Evolutionary conservation across 805 yeast species (phyloP).

Genomic region (Schwanniomyces pseudopolymorphus): DNA sequence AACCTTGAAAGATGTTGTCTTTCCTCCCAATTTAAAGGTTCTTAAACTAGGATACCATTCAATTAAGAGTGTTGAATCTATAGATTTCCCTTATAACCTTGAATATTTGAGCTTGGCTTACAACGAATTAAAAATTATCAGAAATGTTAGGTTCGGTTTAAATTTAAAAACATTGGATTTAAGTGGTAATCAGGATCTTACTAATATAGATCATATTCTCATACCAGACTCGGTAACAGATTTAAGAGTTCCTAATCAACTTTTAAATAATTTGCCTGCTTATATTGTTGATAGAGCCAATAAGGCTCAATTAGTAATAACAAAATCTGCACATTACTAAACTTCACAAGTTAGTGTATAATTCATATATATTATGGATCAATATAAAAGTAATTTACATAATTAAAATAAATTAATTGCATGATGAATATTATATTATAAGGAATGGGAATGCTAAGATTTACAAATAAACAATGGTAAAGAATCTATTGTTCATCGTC

Average conservation of each 20-base stretch:
- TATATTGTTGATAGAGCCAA: constrained; percentile 41
- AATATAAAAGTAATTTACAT: constrained; percentile 1
- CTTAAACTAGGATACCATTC: constrained; percentile 40
- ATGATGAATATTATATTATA: constrained; percentile 2
- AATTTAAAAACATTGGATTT: constrained; percentile 34
- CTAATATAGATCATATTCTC: constrained; percentile 34
- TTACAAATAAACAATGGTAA: not conserved
- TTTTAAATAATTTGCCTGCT: constrained; percentile 34
- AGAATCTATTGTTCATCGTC: constrained; percentile 20
- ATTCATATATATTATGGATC: not conserved
- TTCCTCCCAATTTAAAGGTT: constrained; percentile 35
- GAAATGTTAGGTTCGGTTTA: constrained; percentile 38
- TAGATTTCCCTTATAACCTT: constrained; percentile 38
- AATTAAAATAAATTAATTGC: constrained; percentile 1
- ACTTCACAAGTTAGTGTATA: constrained; percentile 1
- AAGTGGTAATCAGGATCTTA: constrained; percentile 42
- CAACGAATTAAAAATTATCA: constrained; percentile 37
- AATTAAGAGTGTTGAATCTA: constrained; percentile 35
- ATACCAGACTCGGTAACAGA: constrained; percentile 39
- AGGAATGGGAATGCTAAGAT: constrained; percentile 1
- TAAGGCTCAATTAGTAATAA: constrained; percentile 27
- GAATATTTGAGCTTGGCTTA: constrained; percentile 33
- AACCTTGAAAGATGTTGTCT: constrained; percentile 40
- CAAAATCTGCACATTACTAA: constrained; percentile 26
- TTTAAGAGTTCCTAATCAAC: constrained; percentile 34